A percentile compares a stretch with the other conserved stretches of the same genome.
These are phyloP conservation scores for Metschnikowia similis DNA, from an alignment of 805 yeast species.

Conservation along the genomic window DNA sequence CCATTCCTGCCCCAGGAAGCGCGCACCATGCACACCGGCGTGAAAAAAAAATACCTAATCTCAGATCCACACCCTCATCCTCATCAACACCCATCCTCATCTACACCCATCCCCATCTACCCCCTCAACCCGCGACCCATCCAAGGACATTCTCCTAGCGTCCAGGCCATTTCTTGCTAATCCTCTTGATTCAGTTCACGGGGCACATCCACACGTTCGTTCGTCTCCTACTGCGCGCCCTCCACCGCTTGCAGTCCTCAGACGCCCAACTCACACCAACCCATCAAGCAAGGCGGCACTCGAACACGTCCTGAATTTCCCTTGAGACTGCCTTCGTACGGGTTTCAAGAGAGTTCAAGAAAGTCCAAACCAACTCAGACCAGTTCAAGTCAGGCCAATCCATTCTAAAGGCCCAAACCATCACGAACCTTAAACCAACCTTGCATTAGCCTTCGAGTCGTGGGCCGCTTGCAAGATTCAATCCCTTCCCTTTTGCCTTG, in stretches of 20 bases:
- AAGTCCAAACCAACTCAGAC: too few species aligned
- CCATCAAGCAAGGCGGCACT: neutral
- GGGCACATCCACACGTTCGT: conserved; percentile 6
- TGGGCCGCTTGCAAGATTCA: too few species aligned
- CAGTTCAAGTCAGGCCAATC: too few species aligned
- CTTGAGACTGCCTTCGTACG: neutral
- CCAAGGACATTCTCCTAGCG: neutral
- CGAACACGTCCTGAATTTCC: neutral
- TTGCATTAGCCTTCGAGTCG: too few species aligned
- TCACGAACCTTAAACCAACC: too few species aligned
- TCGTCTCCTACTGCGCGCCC: neutral
- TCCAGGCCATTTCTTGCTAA: neutral
- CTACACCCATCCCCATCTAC: too few species aligned
- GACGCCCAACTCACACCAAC: neutral
- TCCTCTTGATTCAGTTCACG: conserved; percentile 20
- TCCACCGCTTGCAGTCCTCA: neutral
- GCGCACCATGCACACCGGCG: conserved; percentile 8
- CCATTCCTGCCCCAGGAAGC: conserved; percentile 4
- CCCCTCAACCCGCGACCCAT: neutral
- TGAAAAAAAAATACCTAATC: conserved; percentile 10
- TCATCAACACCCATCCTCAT: neutral
- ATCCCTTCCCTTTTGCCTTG: neutral
- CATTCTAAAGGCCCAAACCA: too few species aligned
- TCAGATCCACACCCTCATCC: neutral
- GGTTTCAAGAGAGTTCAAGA: too few species aligned